Percentiles rank a stretch among this genome's conserved stretches.
Evolutionary conservation across 1,284 basidiomycete genomes (phyloP).

Genomic region (Boletus subluridellus): DNA sequence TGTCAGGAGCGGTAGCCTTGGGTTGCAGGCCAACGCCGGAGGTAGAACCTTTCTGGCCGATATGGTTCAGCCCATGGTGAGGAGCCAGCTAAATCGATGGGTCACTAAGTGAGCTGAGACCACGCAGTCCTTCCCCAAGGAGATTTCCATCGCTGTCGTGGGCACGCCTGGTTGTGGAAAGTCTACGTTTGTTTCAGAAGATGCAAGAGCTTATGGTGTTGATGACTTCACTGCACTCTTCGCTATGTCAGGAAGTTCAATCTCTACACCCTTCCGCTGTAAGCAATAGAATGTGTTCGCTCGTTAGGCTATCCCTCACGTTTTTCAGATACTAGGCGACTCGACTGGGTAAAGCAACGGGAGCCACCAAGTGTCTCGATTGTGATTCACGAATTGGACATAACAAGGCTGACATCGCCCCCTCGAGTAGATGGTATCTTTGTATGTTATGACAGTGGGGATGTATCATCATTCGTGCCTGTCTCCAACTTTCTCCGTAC

Average conservation of each 20-base stretch:
- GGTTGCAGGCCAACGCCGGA: conserved; percentile 36
- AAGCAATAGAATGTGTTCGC: conserved; percentile 18
- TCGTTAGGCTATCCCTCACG: conserved; percentile 16
- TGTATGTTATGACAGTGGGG: conserved; percentile 71
- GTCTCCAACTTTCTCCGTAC: conserved; percentile 65
- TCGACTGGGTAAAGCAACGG: conserved; percentile 35
- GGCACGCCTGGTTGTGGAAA: conserved; percentile 72
- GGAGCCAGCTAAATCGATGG: conserved; percentile 21
- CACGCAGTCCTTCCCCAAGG: conserved; percentile 29
- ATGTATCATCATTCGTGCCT: conserved; percentile 55
- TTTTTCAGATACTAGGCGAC: conserved; percentile 29
- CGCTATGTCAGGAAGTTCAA: conserved; percentile 33
- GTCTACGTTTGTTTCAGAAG: conserved; percentile 64
- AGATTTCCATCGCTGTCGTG: conserved; percentile 60
- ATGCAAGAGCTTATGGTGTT: conserved; percentile 54
- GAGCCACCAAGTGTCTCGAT: conserved; percentile 31
- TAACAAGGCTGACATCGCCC: conserved; percentile 42
- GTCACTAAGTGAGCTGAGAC: conserved; percentile 21
- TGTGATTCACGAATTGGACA: conserved; percentile 33
- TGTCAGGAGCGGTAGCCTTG: conserved; percentile 56
- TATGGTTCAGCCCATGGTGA: conserved; percentile 35
- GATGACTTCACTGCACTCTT: conserved; percentile 25
- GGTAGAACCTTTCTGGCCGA: conserved; percentile 40
- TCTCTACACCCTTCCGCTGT: conserved; percentile 44
- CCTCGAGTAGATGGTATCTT: conserved; percentile 66